A percentile compares a stretch with the other conserved stretches of the same genome.
Evolutionary conservation across 2,329 filamentous ascomycete genomes (phyloP).

Genomic region (Clonostachys rhizophaga): DNA sequence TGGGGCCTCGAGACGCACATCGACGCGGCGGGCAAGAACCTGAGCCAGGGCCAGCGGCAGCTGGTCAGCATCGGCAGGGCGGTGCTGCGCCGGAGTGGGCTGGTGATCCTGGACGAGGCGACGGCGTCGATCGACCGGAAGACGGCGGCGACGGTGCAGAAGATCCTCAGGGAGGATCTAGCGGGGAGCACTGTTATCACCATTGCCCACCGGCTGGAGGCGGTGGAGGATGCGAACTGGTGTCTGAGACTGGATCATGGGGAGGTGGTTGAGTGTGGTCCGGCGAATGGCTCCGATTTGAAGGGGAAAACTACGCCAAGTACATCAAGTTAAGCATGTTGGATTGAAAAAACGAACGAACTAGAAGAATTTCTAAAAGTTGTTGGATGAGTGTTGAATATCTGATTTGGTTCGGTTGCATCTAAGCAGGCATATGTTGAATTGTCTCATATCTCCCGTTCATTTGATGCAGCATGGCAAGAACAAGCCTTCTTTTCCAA

Average conservation of each 20-base stretch:
- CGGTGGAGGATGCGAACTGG: constrained; percentile 54
- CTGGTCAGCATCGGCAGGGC: constrained; percentile 57
- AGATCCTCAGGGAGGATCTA: constrained; percentile 50
- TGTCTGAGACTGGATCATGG: constrained; percentile 49
- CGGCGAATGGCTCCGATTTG: constrained; percentile 11
- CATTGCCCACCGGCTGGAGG: constrained; percentile 61
- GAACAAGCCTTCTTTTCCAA: too few species aligned
- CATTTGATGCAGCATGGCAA: too few species aligned
- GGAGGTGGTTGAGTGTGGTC: constrained; percentile 42
- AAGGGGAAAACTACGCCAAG: too few species aligned
- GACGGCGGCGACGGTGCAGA: constrained; percentile 54
- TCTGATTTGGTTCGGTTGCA: too few species aligned
- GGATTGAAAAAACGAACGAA: too few species aligned
- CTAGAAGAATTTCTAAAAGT: too few species aligned
- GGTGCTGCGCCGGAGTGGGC: constrained; percentile 52
- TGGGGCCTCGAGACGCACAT: constrained; percentile 46
- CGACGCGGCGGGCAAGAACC: constrained; percentile 55
- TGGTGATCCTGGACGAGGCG: constrained; percentile 61
- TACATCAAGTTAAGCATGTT: too few species aligned
- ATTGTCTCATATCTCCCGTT: too few species aligned
- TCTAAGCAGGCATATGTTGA: too few species aligned
- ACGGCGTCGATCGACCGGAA: constrained; percentile 58
- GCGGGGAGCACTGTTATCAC: constrained; percentile 56
- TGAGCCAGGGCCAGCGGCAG: constrained; percentile 60
- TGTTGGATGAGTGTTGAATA: too few species aligned